Percentiles rank a stretch among this genome's conserved stretches.
phyloP scores from a whole-genome alignment of 179 eudicot species.

The Sideroxylon spinosum region DNA sequence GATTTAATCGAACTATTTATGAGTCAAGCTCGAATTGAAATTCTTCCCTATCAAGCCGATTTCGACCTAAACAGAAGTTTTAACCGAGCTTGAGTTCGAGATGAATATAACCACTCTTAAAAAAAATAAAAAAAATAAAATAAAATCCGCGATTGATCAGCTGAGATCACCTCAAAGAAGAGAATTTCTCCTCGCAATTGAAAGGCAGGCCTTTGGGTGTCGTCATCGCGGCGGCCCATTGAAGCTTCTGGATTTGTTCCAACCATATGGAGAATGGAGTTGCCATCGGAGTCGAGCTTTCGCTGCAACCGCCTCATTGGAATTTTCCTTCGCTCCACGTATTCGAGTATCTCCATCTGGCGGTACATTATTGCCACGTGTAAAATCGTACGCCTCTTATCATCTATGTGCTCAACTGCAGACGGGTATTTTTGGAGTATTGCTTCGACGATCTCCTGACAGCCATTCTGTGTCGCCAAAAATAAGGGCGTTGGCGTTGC shows the following conservation, averaged over 20 bases:
- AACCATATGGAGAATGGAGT: constrained; percentile 22
- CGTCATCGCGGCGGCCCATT: neutral
- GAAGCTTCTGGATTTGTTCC: neutral
- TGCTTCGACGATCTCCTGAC: constrained; percentile 17
- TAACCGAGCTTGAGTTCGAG: no score
- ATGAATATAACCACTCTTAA: no score
- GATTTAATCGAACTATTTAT: no score
- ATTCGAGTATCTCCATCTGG: constrained; percentile 12
- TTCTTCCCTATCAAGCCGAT: no score
- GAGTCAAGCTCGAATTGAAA: no score
- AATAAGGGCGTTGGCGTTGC: constrained; percentile 14
- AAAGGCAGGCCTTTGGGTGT: constrained; percentile 12
- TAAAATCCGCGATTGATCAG: neutral
- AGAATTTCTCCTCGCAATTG: constrained; percentile 16
- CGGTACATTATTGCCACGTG: constrained; percentile 21
- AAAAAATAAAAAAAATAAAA: no score
- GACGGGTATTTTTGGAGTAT: constrained; percentile 14
- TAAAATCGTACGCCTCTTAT: constrained; percentile 13
- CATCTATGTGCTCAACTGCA: constrained; percentile 23
- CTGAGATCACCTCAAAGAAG: constrained; percentile 9
- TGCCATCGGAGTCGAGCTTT: constrained; percentile 11
- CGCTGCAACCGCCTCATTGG: constrained; percentile 13
- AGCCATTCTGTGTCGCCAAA: constrained; percentile 19
- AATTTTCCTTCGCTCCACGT: neutral
- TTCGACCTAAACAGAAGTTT: no score